These are phyloP conservation scores for Pichia phayaonensis DNA, from an alignment of 805 yeast genomes.

Conservation along the genomic window DNA sequence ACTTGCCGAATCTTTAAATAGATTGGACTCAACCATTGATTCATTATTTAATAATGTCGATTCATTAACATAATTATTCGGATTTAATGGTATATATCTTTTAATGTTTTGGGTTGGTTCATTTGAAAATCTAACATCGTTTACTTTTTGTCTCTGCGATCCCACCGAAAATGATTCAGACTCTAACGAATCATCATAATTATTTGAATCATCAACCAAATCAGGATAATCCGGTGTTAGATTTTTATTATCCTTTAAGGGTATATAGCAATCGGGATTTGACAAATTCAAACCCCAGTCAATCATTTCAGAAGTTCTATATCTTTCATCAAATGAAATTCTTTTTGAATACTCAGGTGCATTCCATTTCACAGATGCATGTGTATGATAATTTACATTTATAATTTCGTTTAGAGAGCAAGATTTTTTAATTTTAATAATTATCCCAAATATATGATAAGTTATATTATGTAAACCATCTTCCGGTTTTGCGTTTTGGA, in stretches of 20 bases:
- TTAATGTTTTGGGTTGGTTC: slow-evolving; percentile 22
- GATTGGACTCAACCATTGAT: slow-evolving; percentile 8
- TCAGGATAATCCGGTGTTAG: slow-evolving; percentile 6
- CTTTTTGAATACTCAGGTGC: slow-evolving; percentile 35
- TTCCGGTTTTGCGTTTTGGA: background rate
- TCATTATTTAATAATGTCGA: slow-evolving; percentile 5
- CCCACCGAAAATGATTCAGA: slow-evolving; percentile 3
- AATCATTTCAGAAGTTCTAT: slow-evolving; percentile 32
- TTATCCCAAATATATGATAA: slow-evolving; percentile 45
- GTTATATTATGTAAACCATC: slow-evolving; percentile 22
- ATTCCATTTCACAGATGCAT: slow-evolving; percentile 41
- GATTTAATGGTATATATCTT: slow-evolving; percentile 18
- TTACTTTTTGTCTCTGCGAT: background rate
- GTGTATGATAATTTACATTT: slow-evolving; percentile 35
- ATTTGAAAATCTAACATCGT: slow-evolving; percentile 16
- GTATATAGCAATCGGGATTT: slow-evolving; percentile 31
- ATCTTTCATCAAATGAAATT: slow-evolving; percentile 37
- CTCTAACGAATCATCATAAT: slow-evolving; percentile 6
- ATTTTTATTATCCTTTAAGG: slow-evolving; percentile 17
- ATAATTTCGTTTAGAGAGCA: slow-evolving; percentile 31
- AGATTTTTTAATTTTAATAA: slow-evolving; percentile 37
- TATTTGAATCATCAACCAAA: slow-evolving; percentile 14
- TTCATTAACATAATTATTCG: slow-evolving; percentile 21
- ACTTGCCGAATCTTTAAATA: slow-evolving; percentile 10
- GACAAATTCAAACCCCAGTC: slow-evolving; percentile 38